Base-by-base conservation (phyloP, 768 basidiomycete species). In the Calocybe indica region DNA sequence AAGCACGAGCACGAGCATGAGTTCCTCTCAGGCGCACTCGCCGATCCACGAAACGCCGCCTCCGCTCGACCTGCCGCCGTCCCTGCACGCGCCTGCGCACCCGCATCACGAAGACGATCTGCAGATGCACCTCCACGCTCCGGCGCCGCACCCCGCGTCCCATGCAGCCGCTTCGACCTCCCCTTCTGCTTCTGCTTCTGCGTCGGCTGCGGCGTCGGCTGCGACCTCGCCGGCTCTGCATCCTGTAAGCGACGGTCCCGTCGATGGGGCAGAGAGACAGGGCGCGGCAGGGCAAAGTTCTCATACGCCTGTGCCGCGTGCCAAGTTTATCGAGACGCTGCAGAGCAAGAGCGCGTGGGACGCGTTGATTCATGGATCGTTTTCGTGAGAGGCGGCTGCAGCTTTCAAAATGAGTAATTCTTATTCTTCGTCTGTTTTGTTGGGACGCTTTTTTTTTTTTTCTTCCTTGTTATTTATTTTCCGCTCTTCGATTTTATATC, bases 301-400 rank as follows among this genome's bases (percentile, higher is more conserved):
- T 22, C 22, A 22, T 22, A 22, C 22, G 22, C 22, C 22, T 4
- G 22, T 22, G 22, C 69, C 73, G 11, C 69, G 70, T 43, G 65
- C 73, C 44, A 77, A 72, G 57, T 78, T 82, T 54, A 58, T 84
- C 51, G 69, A 78, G 60, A 76, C 79, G 41, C 62, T 84, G 49
- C 76, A 79, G 59, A 70, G 70, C 22, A 81, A 83, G 65, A 76
- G 76, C 48, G 78, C 80, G 11, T 84, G 80, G 80, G 82, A 84
- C 50, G 80, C 80, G 2, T 63, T 84, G 48, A 78, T 84, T 38
- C 82, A 84, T 57, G 82, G 82, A 31, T 78, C 79, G 32, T 83
- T 79, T 59, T 75, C 80, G n/a, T 82, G 59, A 72, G 46, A 32
- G 34, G 37, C 34, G 12, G 12, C 13, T 43, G 7, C 12, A 30